Evolutionary conservation across 2,329 filamentous ascomycete species (phyloP), one percentile per base, ranked within the genome.

Genomic region (Colletotrichum eremochloae): DNA sequence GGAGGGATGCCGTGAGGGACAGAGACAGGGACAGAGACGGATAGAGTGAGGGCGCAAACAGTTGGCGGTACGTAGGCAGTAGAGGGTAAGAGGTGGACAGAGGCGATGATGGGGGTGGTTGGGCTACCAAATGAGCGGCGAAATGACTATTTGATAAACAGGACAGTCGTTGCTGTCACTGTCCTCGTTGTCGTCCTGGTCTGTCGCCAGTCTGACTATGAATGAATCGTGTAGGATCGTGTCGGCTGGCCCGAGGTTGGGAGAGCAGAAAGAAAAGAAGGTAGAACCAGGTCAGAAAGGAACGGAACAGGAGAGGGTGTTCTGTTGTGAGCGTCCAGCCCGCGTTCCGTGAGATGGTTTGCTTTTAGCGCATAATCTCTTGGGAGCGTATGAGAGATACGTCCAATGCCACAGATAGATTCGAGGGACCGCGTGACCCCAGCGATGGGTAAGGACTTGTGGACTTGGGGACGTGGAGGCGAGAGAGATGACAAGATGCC

Each of bases 401-500:
- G 66, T 53, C 69, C 60, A 64, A 48, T 72, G 70, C 70, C 61
- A 70, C 66, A 72, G 70, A 72, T 72, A 72, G 70, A 72, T 72
- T 70, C 55, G 33, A 65, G 66, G 48, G 70, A 70, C 70, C 70
- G 70, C 70, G 70, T 72, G 70, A 72, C 70, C 70, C 53, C 33
- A 65, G 48, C 56, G 57, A 73, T 50, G 61, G 36, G 44, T 9
- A 58, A 33, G 42, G 33, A 53, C 31, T 24, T 57, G 33, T 56
- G 63, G 48, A 44, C 56, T 61, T 38, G 60, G 61, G 58, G 50
- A 66, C 55, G 46, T 60, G 48, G 63, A 66, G 46, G 63, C 63
- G 63, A 57, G 44, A 53, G 67, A 64, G 66, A 58, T 55, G 63
- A 63, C 38, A 40, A 46, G 48, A 67, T 67, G 67, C 67, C 65